Evolutionary conservation across 1,139 yeast species (phyloP).

Genomic region (Williopsis jadinii): DNA sequence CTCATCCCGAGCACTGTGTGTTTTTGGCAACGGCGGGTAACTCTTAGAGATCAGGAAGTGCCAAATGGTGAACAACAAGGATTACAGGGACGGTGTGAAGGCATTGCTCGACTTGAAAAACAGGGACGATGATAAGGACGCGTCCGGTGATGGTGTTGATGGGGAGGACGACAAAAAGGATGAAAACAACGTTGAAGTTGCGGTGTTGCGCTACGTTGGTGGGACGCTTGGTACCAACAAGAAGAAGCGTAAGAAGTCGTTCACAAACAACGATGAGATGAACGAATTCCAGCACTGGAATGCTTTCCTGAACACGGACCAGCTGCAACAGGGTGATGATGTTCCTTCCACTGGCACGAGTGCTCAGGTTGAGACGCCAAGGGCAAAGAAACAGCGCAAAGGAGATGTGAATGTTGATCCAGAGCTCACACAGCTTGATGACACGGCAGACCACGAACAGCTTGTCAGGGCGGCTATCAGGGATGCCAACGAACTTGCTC

Average conservation of each 20-base stretch:
- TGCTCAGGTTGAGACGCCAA: not conserved
- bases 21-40: no score
- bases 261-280: conserved; percentile 18
- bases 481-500: conserved; percentile 57
- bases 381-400: conserved; percentile 13
- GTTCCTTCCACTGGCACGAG: not conserved
- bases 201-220: conserved; percentile 65
- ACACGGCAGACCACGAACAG: conserved; percentile 43
- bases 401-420: conserved; percentile 42
- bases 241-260: conserved; percentile 21
- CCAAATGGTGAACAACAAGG: conserved; percentile 1
- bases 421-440: conserved; percentile 46
- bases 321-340: conserved; percentile 20
- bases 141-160: conserved; percentile 1
- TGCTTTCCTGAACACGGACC: conserved; percentile 26
- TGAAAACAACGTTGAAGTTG: conserved; percentile 51
- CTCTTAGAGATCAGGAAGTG: no score
- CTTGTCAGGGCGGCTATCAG: conserved; percentile 61
- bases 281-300: conserved; percentile 25
- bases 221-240: conserved; percentile 38
- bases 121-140: conserved; percentile 11
- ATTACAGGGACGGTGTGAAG: conserved; percentile 24
- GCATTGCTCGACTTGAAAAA: conserved; percentile 25
- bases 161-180: conserved; percentile 10
- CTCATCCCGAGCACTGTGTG: no score